Base-by-base conservation (phyloP, 1,139 yeast species). In the Diutina pseudorugosa region DNA sequence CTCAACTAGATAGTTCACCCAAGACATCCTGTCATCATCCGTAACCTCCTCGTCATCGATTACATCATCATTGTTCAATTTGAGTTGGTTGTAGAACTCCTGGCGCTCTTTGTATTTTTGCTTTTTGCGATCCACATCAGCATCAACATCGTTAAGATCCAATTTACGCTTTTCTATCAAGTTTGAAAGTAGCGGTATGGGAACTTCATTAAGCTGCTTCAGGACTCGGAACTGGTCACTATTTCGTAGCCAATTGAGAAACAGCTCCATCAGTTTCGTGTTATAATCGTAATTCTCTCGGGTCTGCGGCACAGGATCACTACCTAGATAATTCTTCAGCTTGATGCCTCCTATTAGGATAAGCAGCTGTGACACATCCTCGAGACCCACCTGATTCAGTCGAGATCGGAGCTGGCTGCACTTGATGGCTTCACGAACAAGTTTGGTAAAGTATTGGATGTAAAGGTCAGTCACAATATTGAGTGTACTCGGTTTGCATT, bases 1-100 rank as follows among this genome's bases (percentile, higher is more conserved):
- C 55, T 74, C 79, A 11, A 72, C 66, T 56, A 73, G 61, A 56
- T 71, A 74, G 53, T 68, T 68, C 50, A 73, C 62, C 79, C 79
- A 74, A 51, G 57, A 51, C 60, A 73, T 60, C 53, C 65, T 64
- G 50, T 68, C 72, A 16, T 60, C 60, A 3, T 57, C 59, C 2
- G 65, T 63, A 40, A 66, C 57, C n/a, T 68, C 68, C 23, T 69
- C 72, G 11, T 69, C 72, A n/a, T 66, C 70, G 8, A 64, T 62
- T 9, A 64, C 68, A 21, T 62, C 65, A 3, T 61, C 66, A 20
- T 59, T 61, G 49, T 59, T 58, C 48, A 62, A 60, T 59, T 59
- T 71, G 52, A 72, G 63, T 53, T 69, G 73, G 55, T 72, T 72
- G 57, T 71, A 72, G 57, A 64, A 73, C 53, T 73, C 76, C 57